Evolutionary conservation across 2,329 filamentous ascomycete species (phyloP).

Genomic region (Alternaria incomplexa): DNA sequence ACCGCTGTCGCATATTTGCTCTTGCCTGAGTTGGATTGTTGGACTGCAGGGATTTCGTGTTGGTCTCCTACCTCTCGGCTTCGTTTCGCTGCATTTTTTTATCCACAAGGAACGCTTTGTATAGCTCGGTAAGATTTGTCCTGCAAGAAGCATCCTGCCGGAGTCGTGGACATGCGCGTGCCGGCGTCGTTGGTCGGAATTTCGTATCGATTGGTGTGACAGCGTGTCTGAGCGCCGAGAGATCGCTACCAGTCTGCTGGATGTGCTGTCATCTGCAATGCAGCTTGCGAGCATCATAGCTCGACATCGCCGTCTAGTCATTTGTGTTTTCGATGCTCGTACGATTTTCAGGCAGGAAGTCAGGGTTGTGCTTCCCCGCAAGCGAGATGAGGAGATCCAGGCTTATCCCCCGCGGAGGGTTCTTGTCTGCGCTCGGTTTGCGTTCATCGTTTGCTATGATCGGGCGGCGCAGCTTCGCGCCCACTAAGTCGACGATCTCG

Average conservation of each 20-base stretch:
- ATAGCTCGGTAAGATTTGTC: neutral
- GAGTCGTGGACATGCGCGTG: neutral
- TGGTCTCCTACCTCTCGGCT: neutral
- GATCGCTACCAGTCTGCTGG: conserved; percentile 7
- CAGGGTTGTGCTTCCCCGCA: conserved; percentile 12
- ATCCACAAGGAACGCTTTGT: neutral
- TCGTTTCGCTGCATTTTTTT: neutral
- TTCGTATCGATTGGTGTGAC: neutral
- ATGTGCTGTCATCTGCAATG: conserved; percentile 1
- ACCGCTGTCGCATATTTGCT: neutral
- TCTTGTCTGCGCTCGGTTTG: conserved; percentile 4
- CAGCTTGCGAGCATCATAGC: conserved; percentile 7
- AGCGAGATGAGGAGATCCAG: conserved; percentile 15
- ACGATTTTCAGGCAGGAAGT: conserved; percentile 8
- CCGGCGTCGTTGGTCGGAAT: neutral
- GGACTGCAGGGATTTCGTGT: neutral
- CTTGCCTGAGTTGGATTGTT: neutral
- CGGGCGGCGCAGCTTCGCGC: neutral
- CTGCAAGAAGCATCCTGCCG: neutral
- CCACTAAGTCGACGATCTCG: conserved; percentile 8
- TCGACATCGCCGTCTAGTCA: conserved; percentile 2
- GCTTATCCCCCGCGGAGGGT: conserved; percentile 2
- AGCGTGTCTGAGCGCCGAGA: conserved; percentile 2
- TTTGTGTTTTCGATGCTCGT: conserved; percentile 9
- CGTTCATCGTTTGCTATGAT: conserved; percentile 6